These are phyloP conservation scores for Kentomonas sorsogonicus DNA, from an alignment of 208 protist genomes.

Conservation along the genomic window DNA sequence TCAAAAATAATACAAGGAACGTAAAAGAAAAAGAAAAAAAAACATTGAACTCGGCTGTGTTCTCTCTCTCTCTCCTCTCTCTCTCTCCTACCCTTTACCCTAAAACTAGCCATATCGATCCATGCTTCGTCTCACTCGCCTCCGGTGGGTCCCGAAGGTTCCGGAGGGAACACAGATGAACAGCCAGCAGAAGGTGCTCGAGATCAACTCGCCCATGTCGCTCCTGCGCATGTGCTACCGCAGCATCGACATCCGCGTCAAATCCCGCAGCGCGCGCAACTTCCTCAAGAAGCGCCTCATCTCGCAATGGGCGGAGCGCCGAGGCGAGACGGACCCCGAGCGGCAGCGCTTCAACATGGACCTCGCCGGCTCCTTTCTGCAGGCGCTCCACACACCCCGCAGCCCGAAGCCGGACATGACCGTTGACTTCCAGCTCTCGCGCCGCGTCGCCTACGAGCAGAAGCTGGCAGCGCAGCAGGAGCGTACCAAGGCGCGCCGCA, in stretches of 20 bases:
- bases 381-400: slow-evolving; percentile 73
- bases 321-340: slow-evolving; percentile 65
- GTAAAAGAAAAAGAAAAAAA: too few species aligned
- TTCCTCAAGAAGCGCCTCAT: slow-evolving; percentile 84
- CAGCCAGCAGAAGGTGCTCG: slow-evolving; percentile 72
- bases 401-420: slow-evolving; percentile 66
- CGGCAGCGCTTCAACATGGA: slow-evolving; percentile 90
- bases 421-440: slow-evolving; percentile 75
- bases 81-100: too few species aligned
- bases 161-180: slow-evolving; percentile 45
- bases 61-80: too few species aligned
- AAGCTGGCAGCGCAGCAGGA: slow-evolving; percentile 50
- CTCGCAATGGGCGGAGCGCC: slow-evolving; percentile 63
- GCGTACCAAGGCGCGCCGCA: too few species aligned
- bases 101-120: too few species aligned
- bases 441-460: slow-evolving; percentile 63
- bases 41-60: too few species aligned
- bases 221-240: slow-evolving; percentile 89
- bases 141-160: slow-evolving; percentile 9
- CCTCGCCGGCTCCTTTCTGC: slow-evolving; percentile 76
- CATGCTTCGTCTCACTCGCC: slow-evolving; percentile 26
- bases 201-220: slow-evolving; percentile 70
- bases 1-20: too few species aligned
- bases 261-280: slow-evolving; percentile 76
- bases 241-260: slow-evolving; percentile 86